Percentiles rank a stretch among this genome's conserved stretches.
phyloP scores from a whole-genome alignment of 257 asterid species.

The Forsythia viridissima region DNA sequence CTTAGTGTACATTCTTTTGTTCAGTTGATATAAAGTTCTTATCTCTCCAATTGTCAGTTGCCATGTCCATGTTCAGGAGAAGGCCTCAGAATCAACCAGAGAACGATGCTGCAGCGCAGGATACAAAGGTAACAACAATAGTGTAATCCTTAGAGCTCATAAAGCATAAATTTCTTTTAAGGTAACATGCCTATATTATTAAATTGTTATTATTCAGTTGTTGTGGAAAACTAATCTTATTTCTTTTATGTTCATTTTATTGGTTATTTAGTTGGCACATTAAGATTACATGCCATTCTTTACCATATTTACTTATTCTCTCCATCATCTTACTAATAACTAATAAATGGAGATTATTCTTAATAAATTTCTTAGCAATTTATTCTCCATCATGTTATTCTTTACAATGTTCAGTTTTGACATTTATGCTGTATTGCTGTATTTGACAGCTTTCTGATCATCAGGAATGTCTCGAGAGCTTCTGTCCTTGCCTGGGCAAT shows the following conservation, averaged over 20 bases:
- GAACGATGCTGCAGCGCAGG: conserved; percentile 40
- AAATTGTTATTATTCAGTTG: no score
- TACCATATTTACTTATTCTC: no score
- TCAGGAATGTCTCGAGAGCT: neutral
- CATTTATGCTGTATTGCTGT: neutral
- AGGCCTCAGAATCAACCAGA: conserved; percentile 48
- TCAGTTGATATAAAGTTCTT: neutral
- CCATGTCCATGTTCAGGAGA: conserved; percentile 82
- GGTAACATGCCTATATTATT: no score
- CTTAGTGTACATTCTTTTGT: neutral
- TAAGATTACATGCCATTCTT: no score
- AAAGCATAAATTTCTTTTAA: neutral
- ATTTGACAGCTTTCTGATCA: neutral
- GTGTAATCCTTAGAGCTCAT: neutral
- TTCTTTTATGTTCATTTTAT: no score
- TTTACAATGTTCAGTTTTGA: no score
- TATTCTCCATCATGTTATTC: no score
- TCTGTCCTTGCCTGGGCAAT: neutral
- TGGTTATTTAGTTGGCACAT: no score
- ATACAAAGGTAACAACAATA: conserved; percentile 55
- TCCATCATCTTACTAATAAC: no score
- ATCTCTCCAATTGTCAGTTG: neutral
- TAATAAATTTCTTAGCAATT: no score
- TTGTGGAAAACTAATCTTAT: no score
- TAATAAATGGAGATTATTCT: no score